These are phyloP conservation scores for Sphaerulina vaccinii DNA, from an alignment of 2,329 filamentous ascomycete species.

Conservation along the genomic window DNA sequence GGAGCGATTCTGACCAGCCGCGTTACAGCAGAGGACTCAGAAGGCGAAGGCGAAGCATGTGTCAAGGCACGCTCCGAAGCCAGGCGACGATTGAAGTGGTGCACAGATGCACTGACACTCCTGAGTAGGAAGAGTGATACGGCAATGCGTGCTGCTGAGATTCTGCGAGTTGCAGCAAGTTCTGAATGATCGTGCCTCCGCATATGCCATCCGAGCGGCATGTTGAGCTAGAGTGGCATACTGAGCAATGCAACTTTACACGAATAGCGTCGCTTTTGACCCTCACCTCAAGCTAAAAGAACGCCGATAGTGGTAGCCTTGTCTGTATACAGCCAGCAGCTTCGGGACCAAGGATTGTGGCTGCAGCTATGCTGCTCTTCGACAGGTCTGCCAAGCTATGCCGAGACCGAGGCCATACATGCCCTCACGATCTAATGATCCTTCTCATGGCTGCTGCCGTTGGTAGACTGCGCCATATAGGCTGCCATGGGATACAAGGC, in stretches of 20 bases:
- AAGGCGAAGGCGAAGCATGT: conserved; percentile 6
- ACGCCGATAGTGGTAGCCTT: too few species aligned
- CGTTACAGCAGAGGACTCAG: conserved; percentile 2
- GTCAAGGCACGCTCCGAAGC: conserved; percentile 1
- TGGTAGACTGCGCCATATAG: neutral
- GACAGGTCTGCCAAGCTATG: neutral
- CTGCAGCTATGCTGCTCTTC: neutral
- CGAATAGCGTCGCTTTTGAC: too few species aligned
- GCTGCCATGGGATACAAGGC: too few species aligned
- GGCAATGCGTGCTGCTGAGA: conserved; percentile 17
- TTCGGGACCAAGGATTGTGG: neutral
- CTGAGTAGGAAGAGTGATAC: conserved; percentile 21
- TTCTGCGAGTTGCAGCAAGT: conserved; percentile 9
- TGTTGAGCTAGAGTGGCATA: neutral
- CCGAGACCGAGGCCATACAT: neutral
- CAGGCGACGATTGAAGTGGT: conserved; percentile 14
- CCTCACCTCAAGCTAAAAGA: too few species aligned
- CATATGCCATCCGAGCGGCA: too few species aligned
- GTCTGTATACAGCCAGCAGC: too few species aligned
- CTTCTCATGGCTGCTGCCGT: neutral
- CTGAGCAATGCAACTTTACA: neutral
- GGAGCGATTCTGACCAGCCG: conserved; percentile 15
- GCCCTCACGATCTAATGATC: neutral
- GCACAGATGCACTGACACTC: conserved; percentile 15
- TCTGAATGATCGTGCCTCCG: too few species aligned